These are phyloP conservation scores for Termitomyces sp. DNA, from an alignment of 768 basidiomycete species.

Conservation along the genomic window DNA sequence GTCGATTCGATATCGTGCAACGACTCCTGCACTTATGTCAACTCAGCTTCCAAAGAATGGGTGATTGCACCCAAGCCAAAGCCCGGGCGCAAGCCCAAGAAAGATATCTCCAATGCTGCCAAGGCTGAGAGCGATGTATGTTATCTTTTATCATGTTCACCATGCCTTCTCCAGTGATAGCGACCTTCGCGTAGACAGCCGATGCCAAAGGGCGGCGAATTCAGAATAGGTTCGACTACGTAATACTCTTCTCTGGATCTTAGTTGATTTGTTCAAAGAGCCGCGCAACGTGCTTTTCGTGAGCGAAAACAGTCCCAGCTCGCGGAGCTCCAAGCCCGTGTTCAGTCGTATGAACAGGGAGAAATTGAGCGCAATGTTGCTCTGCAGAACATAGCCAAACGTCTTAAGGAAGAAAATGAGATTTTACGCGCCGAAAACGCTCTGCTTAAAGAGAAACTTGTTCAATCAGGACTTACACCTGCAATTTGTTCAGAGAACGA, in stretches of 20 bases:
- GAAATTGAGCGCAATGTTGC: slow-evolving; percentile 85
- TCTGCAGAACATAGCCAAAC: slow-evolving; percentile 76
- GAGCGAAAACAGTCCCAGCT: slow-evolving; percentile 88
- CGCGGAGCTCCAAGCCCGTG: slow-evolving; percentile 78
- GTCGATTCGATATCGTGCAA: slow-evolving; percentile 8
- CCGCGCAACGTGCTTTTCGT: slow-evolving; percentile 85
- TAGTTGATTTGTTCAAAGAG: slow-evolving; percentile 36
- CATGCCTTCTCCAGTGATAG: background rate
- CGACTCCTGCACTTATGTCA: slow-evolving; percentile 7
- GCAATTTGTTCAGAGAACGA: slow-evolving; percentile 28
- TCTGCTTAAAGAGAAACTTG: slow-evolving; percentile 46
- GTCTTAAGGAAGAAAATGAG: slow-evolving; percentile 84
- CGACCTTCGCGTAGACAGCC: slow-evolving; percentile 13
- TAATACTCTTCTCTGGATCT: background rate
- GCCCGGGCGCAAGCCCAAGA: slow-evolving; percentile 86
- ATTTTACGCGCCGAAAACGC: slow-evolving; percentile 62
- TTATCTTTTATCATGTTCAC: slow-evolving; percentile 2
- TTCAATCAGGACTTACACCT: slow-evolving; percentile 33
- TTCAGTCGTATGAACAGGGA: slow-evolving; percentile 85
- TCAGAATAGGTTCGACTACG: slow-evolving; percentile 56
- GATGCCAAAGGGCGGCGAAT: slow-evolving; percentile 64
- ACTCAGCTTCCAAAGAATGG: slow-evolving; percentile 83
- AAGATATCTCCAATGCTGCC: slow-evolving; percentile 35
- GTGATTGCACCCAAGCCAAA: slow-evolving; percentile 82
- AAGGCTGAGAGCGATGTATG: slow-evolving; percentile 44